These are phyloP conservation scores for Mucor circinelloides DNA, from an alignment of 371 early-diverging fungal genomes.

Conservation along the genomic window DNA sequence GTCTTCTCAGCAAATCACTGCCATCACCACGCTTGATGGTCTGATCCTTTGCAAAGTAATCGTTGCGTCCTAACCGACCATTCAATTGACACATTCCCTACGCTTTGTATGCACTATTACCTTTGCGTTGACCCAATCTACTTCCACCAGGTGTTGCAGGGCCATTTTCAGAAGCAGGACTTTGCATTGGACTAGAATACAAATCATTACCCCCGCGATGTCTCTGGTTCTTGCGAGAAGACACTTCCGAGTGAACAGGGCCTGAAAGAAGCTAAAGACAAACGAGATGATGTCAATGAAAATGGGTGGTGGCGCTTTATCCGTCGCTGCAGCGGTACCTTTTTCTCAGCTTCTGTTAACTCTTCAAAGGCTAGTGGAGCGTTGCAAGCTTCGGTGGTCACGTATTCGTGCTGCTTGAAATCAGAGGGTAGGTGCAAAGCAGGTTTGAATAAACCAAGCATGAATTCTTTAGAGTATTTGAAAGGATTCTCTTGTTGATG, in stretches of 20 bases:
- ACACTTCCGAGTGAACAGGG: conserved; percentile 56
- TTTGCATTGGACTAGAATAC: conserved; percentile 37
- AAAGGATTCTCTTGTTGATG: conserved; percentile 51
- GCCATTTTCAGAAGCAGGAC: conserved; percentile 43
- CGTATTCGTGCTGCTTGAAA: conserved; percentile 75
- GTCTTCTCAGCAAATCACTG: conserved; percentile 23
- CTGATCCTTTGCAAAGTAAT: conserved; percentile 27
- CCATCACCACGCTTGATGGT: conserved; percentile 19
- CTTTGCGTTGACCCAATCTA: conserved; percentile 20
- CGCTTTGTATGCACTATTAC: not conserved
- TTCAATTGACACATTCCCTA: not conserved
- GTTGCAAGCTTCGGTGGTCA: conserved; percentile 64
- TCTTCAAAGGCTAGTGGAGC: conserved; percentile 68
- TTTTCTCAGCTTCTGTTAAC: conserved; percentile 68
- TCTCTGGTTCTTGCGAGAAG: conserved; percentile 41
- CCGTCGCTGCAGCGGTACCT: conserved; percentile 40
- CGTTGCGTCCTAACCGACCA: conserved; percentile 19
- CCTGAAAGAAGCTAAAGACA: conserved; percentile 49
- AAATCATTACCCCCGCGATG: conserved; percentile 30
- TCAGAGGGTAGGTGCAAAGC: conserved; percentile 59
- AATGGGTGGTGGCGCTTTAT: not conserved
- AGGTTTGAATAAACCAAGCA: conserved; percentile 76
- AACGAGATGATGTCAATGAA: not conserved
- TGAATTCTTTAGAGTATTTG: conserved; percentile 79
- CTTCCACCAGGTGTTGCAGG: conserved; percentile 28